Evolutionary conservation across 2,329 filamentous ascomycete genomes (phyloP).

Genomic region (Ascocoryne sarcoides): DNA sequence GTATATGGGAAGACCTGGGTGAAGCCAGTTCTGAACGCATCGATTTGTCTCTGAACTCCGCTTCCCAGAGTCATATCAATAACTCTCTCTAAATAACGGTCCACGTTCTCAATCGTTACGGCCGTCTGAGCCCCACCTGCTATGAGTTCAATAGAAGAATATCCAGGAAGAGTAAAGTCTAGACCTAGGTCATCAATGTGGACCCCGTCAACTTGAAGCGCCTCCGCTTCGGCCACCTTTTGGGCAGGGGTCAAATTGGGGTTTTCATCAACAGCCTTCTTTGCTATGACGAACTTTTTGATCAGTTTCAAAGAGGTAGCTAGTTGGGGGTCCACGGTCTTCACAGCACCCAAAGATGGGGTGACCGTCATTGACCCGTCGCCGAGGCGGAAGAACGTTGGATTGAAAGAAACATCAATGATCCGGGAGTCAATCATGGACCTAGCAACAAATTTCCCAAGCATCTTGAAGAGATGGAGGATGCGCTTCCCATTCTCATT

Average conservation of each 20-base stretch:
- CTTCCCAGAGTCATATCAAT: conserved; percentile 85
- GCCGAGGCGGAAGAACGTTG: conserved; percentile 92
- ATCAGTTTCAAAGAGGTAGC: conserved; percentile 79
- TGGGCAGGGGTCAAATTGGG: conserved; percentile 53
- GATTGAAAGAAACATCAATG: conserved; percentile 95
- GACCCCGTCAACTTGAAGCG: conserved; percentile 66
- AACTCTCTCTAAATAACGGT: conserved; percentile 76
- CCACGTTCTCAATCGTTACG: conserved; percentile 89
- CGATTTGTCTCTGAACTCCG: conserved; percentile 80
- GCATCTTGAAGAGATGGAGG: conserved; percentile 79
- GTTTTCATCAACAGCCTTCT: conserved; percentile 73
- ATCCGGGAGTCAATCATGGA: conserved; percentile 98
- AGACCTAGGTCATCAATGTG: conserved; percentile 79
- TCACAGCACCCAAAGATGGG: conserved; percentile 82
- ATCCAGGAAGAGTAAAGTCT: conserved; percentile 92
- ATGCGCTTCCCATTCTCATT: conserved; percentile 80
- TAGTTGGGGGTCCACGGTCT: conserved; percentile 77
- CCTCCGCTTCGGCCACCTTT: conserved; percentile 61
- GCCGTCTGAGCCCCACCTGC: conserved; percentile 63
- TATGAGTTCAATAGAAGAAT: conserved; percentile 75
- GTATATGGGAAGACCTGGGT: conserved; percentile 95
- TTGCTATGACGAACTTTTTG: conserved; percentile 76
- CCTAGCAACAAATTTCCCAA: conserved; percentile 94
- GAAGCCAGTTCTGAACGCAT: conserved; percentile 85
- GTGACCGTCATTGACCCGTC: conserved; percentile 57